Conservation (phyloP, 2,329 filamentous ascomycete genomes). For the Chrysoporthe cubensis region DNA sequence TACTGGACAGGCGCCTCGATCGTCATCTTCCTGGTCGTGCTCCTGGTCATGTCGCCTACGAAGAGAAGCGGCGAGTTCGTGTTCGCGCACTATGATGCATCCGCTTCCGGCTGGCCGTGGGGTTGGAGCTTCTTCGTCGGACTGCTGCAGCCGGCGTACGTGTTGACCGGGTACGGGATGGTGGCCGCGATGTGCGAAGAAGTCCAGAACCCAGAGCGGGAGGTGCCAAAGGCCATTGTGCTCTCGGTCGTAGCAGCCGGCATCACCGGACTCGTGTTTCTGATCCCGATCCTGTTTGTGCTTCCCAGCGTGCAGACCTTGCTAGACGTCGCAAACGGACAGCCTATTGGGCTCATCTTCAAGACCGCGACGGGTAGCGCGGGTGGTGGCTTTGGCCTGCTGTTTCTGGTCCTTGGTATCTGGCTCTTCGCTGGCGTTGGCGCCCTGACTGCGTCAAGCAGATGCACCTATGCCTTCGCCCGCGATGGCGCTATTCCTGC, state of each 20-base stretch:
- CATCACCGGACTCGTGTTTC: constrained; percentile 67
- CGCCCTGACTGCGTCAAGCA: constrained; percentile 72
- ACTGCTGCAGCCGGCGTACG: constrained; percentile 67
- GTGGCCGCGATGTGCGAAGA: constrained; percentile 75
- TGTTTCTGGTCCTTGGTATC: constrained; percentile 78
- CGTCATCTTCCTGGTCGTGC: constrained; percentile 51
- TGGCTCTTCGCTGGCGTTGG: constrained; percentile 77
- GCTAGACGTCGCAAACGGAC: constrained; percentile 68
- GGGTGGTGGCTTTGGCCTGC: constrained; percentile 73
- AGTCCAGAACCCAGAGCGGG: constrained; percentile 68
- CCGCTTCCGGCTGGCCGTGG: constrained; percentile 65
- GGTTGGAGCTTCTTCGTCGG: constrained; percentile 77
- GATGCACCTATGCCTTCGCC: constrained; percentile 77
- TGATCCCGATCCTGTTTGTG: constrained; percentile 77
- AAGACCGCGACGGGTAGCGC: constrained; percentile 75
- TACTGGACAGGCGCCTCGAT: constrained; percentile 72
- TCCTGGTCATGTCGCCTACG: constrained; percentile 64
- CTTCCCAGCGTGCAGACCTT: constrained; percentile 69
- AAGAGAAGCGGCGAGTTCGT: constrained; percentile 65
- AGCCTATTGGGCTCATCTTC: constrained; percentile 77
- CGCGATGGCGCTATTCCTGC: constrained; percentile 76
- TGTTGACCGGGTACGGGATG: constrained; percentile 70
- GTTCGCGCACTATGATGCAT: constrained; percentile 70
- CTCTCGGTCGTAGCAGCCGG: constrained; percentile 69
- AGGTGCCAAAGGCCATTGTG: constrained; percentile 74